Percentiles rank a stretch among this genome's conserved stretches.
Conservation (phyloP, 345 rosid genomes). For the Salix caprea region DNA sequence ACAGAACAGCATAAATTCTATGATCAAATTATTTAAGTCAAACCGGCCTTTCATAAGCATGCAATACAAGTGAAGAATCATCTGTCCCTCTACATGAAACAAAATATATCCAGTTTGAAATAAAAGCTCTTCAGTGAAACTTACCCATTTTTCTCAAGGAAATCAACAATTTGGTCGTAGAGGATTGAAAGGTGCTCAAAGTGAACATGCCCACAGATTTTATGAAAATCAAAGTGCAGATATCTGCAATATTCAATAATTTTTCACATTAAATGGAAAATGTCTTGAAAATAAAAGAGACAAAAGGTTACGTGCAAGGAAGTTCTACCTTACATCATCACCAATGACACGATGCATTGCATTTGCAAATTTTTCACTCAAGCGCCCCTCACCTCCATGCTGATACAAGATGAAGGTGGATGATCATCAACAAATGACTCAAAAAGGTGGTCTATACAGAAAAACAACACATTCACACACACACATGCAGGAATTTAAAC, state of each 20-base stretch:
- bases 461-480: neutral
- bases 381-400: constrained; percentile 95
- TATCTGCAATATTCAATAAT: constrained; percentile 51
- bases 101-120: neutral
- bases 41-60: neutral
- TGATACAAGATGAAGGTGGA: constrained; percentile 36
- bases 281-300: neutral
- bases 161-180: constrained; percentile 75
- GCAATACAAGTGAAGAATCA: neutral
- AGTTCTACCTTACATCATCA: constrained; percentile 82
- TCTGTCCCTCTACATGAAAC: constrained; percentile 1
- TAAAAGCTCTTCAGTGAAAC: neutral
- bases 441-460: constrained; percentile 9
- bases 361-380: constrained; percentile 65
- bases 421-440: constrained; percentile 16
- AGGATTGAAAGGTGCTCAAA: constrained; percentile 95
- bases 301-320: constrained; percentile 23
- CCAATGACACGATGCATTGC: constrained; percentile 58
- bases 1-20: neutral
- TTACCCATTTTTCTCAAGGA: constrained; percentile 83
- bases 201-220: constrained; percentile 86
- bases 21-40: constrained; percentile 1
- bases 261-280: constrained; percentile 19
- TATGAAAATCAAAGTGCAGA: constrained; percentile 92
- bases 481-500: neutral